Base-by-base conservation (phyloP, 148 eudicot genomes). In the Rhododendron griersonianum region DNA sequence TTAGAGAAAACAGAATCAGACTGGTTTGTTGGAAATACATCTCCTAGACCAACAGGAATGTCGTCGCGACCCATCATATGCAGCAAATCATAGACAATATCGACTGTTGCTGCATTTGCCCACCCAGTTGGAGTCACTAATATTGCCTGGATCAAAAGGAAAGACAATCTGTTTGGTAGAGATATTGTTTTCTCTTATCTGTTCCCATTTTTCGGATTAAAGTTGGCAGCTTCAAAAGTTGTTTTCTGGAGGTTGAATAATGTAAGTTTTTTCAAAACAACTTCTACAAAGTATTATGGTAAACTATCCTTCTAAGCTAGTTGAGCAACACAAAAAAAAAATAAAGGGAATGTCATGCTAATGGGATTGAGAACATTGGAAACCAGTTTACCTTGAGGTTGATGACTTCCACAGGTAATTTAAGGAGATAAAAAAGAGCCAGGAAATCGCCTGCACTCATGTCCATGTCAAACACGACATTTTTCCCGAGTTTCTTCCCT, bases 1-100 rank as follows among this genome's bases (percentile, higher is more conserved):
- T 88, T 89, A 33, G 93, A 77, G 78, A 63, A 65, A 86, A 82
- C 25, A 2, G 94, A 61, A 91, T 92, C 92, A 7, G 97, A 89
- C 81, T 95, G 98, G 88, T 95, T 96, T 78, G 81, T 79, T 7
- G 94, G 94, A 89, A 92, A 95, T 16, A 91, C 78, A 63, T 92
- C 93, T 81, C 99, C 98, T 51, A 96, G 82, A 13, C 99, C 99
- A 47, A 96, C 95, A 14, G 92, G 93, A 73, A 96, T 91, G 89
- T 96, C 98, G 78, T 96, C 98, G 15, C 99, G 95, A 23, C 98
- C 98, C 99, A 96, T 96, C 99, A 96, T 96, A 67, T 96, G 99
- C 82, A 96, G 86, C 81, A 96, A 81, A 88, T 96, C 99, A 69
- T 96, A 96, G 28, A 96, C 88, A 1, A 92, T 83, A 85, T 96